Base-by-base conservation (phyloP, 495 filamentous ascomycete genomes). In the Chaetomidium leptoderma region DNA sequence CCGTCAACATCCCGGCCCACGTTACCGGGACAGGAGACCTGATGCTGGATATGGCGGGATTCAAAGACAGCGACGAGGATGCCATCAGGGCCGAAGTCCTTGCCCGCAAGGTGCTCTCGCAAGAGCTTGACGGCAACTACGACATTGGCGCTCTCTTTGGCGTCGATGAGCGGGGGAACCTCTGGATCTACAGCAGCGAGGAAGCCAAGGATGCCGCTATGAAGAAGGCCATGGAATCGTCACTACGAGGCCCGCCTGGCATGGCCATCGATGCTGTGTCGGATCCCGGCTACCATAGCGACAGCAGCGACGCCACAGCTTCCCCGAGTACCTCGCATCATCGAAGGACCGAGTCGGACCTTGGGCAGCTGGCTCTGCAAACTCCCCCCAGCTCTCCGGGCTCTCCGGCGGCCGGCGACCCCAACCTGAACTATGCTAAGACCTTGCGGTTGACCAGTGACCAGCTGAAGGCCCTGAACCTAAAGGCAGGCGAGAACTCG, bases 121-220 rank as follows among this genome's bases (percentile, higher is more conserved):
- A 97, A 66, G 95, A 97, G 70, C 74, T 97, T 21, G 89, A 97
- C 69, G 93, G 92, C 16, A 88, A 90, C 63, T 96, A 97, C 68
- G 95, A 99, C 67, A 92, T 99, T 64, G 92, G 92, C 29, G 86
- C 93, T 26, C 78, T 99, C 7, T 96, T 99, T 67, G 92, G 90
- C 8, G 90, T 90, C 24, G 93, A 99, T 66, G 91, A 95, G 64
- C 85, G 92, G 46, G 93, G 93, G 6, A 97, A 99, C 66, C 76
- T 99, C 10, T 97, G 93, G 95, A 97, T 97, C 53, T 99, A 97
- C 72, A 93, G 89, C 70, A 96, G 91, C 61, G 91, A 96, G 67
- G 95, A 97, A 64, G 91, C 95, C 24, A 97, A 97, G 65, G 88
- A 91, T 65, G 78, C 76, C 13, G 80, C 80, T n/a, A 76, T 76